Base-by-base conservation (phyloP, 2,329 filamentous ascomycete genomes). In the Alternaria incomplexa region DNA sequence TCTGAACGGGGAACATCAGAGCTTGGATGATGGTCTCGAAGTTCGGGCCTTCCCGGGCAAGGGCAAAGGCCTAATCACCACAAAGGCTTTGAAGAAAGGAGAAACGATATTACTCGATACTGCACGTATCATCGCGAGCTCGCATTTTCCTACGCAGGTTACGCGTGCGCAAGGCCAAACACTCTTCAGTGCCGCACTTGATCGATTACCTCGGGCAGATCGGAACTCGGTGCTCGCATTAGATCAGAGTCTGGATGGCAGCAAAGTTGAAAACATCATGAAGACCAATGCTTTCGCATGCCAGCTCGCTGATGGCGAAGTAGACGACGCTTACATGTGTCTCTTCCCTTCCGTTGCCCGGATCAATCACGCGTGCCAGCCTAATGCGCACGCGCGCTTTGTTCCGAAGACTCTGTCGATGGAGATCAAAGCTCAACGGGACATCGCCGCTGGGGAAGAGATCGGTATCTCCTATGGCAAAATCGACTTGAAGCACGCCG, bases 241-340 rank as follows among this genome's bases (percentile, higher is more conserved):
- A 6, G 70, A 73, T 26, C 67, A 66, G 36, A 69, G 66, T 52
- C 32, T 63, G 15, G 63, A 64, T 9, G 65, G 65, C 12, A 66
- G 57, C 6, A 63, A 60, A 15, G 61, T 71, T 12, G 69, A 72
- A 44, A 63, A 69, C 40, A 62, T 72, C 17, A 61, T 74, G 58
- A 69, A 74, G 52, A 74, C 70, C 13, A 74, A 73, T 46, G 61
- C 70, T 2, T 74, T 74, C 56, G 66, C 67, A 4, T 74, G 72
- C 22, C 65, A 65, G 15, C 47, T 72, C n/a, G 40, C 65, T 11
- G 72, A 74, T 32, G 70, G 65, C n/a, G 58, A 57, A 7, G 56
- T 63, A 26, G 68, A 62, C 12, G 69, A 71, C 20, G 69, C 62
- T 5, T 74, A 74, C 52, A 65, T 74, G 54, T 73, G 72, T 56